Evolutionary conservation across 2,329 filamentous ascomycete genomes (phyloP).

Genomic region (Talaromyces atroroseus): DNA sequence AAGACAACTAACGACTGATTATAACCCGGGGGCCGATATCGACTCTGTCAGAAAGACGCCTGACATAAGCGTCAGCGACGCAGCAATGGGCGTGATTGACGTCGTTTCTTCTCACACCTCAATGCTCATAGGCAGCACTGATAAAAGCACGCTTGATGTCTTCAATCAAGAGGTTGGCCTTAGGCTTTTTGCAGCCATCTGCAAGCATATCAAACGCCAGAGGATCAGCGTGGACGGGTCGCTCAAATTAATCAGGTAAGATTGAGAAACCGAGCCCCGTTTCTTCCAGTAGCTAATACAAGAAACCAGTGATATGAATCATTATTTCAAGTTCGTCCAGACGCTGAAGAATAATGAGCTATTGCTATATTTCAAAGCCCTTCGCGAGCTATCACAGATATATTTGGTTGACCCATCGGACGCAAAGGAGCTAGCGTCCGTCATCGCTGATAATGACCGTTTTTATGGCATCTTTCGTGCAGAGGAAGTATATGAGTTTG

Average conservation of each 20-base stretch:
- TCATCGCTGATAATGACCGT: constrained; percentile 85
- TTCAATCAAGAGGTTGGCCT: constrained; percentile 97
- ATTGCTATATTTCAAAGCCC: constrained; percentile 81
- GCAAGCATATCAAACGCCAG: constrained; percentile 96
- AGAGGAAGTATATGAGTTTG: constrained; percentile 97
- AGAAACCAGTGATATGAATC: constrained; percentile 73
- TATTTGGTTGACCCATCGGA: constrained; percentile 84
- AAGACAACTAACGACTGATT: constrained; percentile 79
- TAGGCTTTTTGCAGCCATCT: constrained; percentile 82
- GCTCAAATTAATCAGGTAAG: constrained; percentile 73
- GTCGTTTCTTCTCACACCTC: constrained; percentile 82
- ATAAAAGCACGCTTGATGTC: constrained; percentile 96
- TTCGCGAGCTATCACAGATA: constrained; percentile 89
- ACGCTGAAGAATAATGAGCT: constrained; percentile 78
- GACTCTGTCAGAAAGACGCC: constrained; percentile 29
- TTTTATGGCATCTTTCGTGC: constrained; percentile 90
- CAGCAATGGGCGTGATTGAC: constrained; percentile 74
- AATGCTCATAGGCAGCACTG: constrained; percentile 90
- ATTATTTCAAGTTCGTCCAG: constrained; percentile 80
- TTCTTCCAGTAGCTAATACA: not conserved
- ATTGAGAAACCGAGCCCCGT: not conserved
- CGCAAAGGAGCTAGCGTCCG: constrained; percentile 88
- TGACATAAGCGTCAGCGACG: constrained; percentile 63
- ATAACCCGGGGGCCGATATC: constrained; percentile 61
- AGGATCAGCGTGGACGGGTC: constrained; percentile 84